Evolutionary conservation across 1,284 basidiomycete species (phyloP).

Genomic region (Trametes sp.): DNA sequence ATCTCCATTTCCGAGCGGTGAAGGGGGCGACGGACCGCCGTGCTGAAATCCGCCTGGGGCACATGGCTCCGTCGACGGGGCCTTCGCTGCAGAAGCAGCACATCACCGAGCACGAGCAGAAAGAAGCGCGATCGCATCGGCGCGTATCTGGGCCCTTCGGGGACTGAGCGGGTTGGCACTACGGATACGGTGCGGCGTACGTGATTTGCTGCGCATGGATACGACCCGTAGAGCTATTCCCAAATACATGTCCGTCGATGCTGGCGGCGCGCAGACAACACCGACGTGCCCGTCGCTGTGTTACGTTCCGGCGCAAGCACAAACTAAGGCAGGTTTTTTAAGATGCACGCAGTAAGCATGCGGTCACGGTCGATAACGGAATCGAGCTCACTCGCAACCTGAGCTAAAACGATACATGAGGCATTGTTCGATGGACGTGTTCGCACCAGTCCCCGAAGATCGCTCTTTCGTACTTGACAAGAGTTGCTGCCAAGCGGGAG

Average conservation of each 20-base stretch:
- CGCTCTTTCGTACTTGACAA: not conserved
- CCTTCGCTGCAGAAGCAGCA: conserved; percentile 18
- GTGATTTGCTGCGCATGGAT: conserved; percentile 7
- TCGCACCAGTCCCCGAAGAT: not conserved
- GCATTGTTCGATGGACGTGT: not conserved
- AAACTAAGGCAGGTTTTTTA: too few relatives aligned
- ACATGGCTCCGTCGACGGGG: conserved; percentile 17
- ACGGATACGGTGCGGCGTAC: not conserved
- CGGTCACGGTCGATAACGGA: not conserved
- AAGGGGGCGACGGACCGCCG: conserved; percentile 22
- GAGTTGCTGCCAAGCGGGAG: not conserved
- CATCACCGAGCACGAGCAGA: conserved; percentile 18
- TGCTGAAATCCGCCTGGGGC: conserved; percentile 4
- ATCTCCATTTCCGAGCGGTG: conserved; percentile 13
- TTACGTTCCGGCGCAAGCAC: not conserved
- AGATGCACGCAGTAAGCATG: not conserved
- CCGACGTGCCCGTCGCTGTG: not conserved
- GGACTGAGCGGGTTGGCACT: not conserved
- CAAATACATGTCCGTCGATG: not conserved
- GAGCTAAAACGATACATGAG: not conserved
- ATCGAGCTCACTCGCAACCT: not conserved
- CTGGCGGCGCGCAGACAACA: not conserved
- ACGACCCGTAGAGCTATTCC: not conserved
- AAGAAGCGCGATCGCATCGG: conserved; percentile 18
- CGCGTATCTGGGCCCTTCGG: conserved; percentile 15